A percentile compares a stretch with the other conserved stretches of the same genome.
Conservation (phyloP, 352 stramenopile genomes). For the Peronospora belbahrii region DNA sequence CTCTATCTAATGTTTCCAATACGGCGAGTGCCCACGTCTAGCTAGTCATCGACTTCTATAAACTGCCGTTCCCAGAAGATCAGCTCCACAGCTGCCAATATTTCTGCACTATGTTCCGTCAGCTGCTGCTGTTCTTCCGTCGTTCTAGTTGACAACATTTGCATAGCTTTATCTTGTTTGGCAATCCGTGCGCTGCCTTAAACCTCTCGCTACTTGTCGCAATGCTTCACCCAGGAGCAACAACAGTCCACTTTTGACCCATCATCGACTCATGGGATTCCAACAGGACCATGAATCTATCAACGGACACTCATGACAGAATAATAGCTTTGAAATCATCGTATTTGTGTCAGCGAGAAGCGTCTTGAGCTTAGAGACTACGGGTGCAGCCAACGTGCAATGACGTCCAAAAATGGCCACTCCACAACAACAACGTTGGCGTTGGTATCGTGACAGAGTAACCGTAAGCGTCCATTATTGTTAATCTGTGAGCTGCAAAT, state of each 20-base stretch:
- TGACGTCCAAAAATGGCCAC: conserved; percentile 43
- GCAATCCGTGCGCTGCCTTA: conserved; percentile 37
- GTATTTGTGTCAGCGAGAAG: too few relatives aligned
- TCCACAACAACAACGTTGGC: conserved; percentile 25
- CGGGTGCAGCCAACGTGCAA: background rate
- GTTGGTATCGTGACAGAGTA: conserved; percentile 44
- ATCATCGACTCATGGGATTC: too few relatives aligned
- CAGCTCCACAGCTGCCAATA: conserved; percentile 30
- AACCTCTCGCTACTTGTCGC: conserved; percentile 33
- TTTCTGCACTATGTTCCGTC: conserved; percentile 9
- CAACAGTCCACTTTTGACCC: conserved; percentile 35
- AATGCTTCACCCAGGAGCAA: conserved; percentile 26
- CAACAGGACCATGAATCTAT: conserved; percentile 33
- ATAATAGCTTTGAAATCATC: too few relatives aligned
- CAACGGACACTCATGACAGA: conserved; percentile 32
- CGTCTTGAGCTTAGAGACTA: too few relatives aligned
- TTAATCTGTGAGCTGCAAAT: conserved; percentile 12
- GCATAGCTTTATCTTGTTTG: conserved; percentile 47
- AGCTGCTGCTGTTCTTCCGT: conserved; percentile 21
- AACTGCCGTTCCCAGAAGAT: conserved; percentile 41
- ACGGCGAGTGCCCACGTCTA: conserved; percentile 33
- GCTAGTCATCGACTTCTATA: too few relatives aligned
- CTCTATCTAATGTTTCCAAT: conserved; percentile 27
- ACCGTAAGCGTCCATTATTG: background rate
- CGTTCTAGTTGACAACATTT: conserved; percentile 31